Evolutionary conservation across 163 green algal genomes (phyloP).

Genomic region (Prototheca wickerhamii): DNA sequence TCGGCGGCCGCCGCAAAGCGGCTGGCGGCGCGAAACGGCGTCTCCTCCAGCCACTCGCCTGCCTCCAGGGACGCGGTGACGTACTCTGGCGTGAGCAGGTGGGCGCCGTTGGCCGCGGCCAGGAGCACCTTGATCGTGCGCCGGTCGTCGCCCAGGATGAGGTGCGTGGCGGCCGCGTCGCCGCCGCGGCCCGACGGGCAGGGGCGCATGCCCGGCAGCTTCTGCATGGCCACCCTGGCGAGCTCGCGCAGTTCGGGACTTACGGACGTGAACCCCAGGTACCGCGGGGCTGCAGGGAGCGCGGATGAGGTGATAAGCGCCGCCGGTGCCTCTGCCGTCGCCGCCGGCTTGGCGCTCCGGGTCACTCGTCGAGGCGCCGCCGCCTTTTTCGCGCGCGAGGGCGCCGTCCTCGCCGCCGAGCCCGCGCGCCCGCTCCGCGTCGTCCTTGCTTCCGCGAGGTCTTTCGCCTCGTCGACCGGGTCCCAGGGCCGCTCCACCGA

Average conservation of each 20-base stretch:
- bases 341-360: too few relatives aligned
- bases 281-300: slow-evolving; percentile 12
- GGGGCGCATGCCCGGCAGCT: slow-evolving; percentile 35
- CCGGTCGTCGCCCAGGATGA: slow-evolving; percentile 48
- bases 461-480: not conserved
- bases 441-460: not conserved
- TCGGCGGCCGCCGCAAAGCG: slow-evolving; percentile 23
- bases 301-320: too few relatives aligned
- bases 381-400: not conserved
- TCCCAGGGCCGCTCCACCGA: slow-evolving; percentile 17
- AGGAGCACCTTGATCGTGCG: slow-evolving; percentile 54
- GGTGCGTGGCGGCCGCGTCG: slow-evolving; percentile 49
- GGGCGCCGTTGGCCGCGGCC: slow-evolving; percentile 49
- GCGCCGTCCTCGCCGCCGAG: not conserved
- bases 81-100: slow-evolving; percentile 52
- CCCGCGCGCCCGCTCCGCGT: not conserved
- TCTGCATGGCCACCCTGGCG: slow-evolving; percentile 21
- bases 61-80: slow-evolving; percentile 45
- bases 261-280: slow-evolving; percentile 25
- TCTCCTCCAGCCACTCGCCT: slow-evolving; percentile 52
- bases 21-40: slow-evolving; percentile 24
- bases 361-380: too few relatives aligned
- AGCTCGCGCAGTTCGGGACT: slow-evolving; percentile 18
- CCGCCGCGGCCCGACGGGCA: slow-evolving; percentile 42
- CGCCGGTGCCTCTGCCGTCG: too few relatives aligned